Conservation (phyloP, 2,329 filamentous ascomycete species). For the Arthrobotrys megalospora region DNA sequence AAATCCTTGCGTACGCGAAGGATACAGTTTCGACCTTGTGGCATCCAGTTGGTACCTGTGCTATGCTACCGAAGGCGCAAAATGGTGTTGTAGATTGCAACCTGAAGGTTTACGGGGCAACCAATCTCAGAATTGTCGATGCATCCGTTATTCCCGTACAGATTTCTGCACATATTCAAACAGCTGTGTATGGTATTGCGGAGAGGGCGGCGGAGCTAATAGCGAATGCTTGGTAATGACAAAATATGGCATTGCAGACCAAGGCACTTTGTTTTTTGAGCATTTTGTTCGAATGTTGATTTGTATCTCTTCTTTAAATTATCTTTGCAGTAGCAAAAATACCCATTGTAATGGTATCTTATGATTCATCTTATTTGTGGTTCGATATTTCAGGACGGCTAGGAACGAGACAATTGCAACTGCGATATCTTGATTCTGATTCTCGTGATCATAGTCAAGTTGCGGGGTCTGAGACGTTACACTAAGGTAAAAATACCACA, state of each 20-base stretch:
- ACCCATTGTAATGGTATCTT: slow-evolving; percentile 67
- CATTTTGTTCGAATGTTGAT: too few species aligned
- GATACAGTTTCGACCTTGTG: slow-evolving; percentile 89
- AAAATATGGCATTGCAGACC: slow-evolving; percentile 65
- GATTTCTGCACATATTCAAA: slow-evolving; percentile 63
- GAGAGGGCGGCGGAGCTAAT: slow-evolving; percentile 89
- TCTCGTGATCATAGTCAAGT: too few species aligned
- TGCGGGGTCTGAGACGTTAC: too few species aligned
- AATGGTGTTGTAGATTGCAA: slow-evolving; percentile 84
- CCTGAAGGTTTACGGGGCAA: slow-evolving; percentile 80
- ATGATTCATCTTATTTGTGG: slow-evolving; percentile 43
- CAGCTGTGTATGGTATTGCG: slow-evolving; percentile 90
- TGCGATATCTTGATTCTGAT: too few species aligned
- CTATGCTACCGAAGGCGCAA: slow-evolving; percentile 82
- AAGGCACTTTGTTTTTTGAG: too few species aligned
- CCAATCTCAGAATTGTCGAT: slow-evolving; percentile 83
- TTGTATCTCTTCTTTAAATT: slow-evolving; percentile 66
- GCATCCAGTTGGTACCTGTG: slow-evolving; percentile 89
- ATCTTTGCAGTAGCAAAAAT: neutral
- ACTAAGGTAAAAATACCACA: too few species aligned
- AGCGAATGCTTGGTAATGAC: slow-evolving; percentile 79
- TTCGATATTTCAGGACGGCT: too few species aligned
- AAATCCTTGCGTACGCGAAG: slow-evolving; percentile 84
- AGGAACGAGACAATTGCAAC: too few species aligned
- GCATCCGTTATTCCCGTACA: slow-evolving; percentile 82